Evolutionary conservation across 1,139 yeast genomes (phyloP), one percentile per base, ranked within the genome.

Genomic region (Suhomyces choctaworum): DNA sequence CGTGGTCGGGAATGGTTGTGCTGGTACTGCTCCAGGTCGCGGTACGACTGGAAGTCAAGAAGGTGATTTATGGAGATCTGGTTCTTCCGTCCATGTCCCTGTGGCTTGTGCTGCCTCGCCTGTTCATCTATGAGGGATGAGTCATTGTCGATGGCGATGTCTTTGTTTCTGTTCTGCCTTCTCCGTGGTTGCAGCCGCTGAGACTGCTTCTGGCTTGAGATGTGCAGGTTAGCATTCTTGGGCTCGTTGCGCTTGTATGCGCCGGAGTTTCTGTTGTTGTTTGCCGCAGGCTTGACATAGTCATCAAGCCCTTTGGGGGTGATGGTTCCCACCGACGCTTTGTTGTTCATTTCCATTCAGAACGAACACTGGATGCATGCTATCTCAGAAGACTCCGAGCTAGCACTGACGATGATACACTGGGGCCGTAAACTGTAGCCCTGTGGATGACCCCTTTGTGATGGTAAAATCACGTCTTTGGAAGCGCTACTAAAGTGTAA

Each of bases 1-100:
- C 47, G 43, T 37, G 46, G 51, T 40, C 46, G 52, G 25, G 37
- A 25, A 16, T 43, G 46, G 25, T 48, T 52, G 32, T 41, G 50
- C 32, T 48, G 66, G 46, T 53, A 74, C 61, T 55, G 78, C 44
- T 53, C 74, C 76, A 48, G 83, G 68, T 67, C 72, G 16, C 59
- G 51, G 41, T 69, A 69, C n/a, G 80, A 66, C 42, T 74, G 76
- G 46, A 80, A 81, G 33, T 80, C 82, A 34, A 83, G 56, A 39
- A 83, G 60, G 56, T 82, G 88, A 46, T 79, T 78, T 30, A 81
- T 77, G 10, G 83, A 76, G 16, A 80, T 66, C 47, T 75, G 77
- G 12, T 80, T 78, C 52, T 70, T 76, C 39, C 73, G 66, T 14
- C 71, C 73, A 28, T 54, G 14, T 49, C 48, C 26, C 11, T 22